These are phyloP conservation scores for Onygenales sp. DNA, from an alignment of 2,329 filamentous ascomycete genomes.

Conservation along the genomic window DNA sequence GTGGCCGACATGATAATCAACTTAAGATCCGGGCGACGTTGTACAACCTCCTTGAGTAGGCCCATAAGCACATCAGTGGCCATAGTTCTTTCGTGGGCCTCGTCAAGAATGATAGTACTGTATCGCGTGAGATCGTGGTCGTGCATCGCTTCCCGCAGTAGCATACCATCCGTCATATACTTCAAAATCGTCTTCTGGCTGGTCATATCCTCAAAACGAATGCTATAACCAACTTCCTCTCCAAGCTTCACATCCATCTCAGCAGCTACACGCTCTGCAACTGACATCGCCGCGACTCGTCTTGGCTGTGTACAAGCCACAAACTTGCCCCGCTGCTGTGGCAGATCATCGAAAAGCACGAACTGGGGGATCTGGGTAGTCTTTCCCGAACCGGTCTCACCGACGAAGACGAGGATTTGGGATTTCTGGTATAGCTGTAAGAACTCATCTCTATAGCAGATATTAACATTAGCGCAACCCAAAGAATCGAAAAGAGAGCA, in stretches of 20 bases:
- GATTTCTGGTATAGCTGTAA: conserved; percentile 83
- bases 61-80: conserved; percentile 98
- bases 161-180: conserved; percentile 99
- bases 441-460: conserved; percentile 64
- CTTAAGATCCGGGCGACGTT: conserved; percentile 79
- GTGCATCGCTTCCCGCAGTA: conserved; percentile 91
- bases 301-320: conserved; percentile 96
- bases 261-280: conserved; percentile 93
- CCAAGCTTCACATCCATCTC: conserved; percentile 92
- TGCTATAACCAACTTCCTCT: conserved; percentile 95
- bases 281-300: conserved; percentile 96
- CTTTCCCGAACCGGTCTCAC: conserved; percentile 98
- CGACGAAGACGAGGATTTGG: conserved; percentile 96
- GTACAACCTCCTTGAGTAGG: conserved; percentile 79
- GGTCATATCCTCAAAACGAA: conserved; percentile 96
- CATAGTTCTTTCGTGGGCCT: conserved; percentile 94
- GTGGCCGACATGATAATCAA: conserved; percentile 99
- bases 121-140: conserved; percentile 87
- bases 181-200: conserved; percentile 83
- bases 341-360: conserved; percentile 92
- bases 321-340: conserved; percentile 75
- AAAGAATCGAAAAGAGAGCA: not conserved
- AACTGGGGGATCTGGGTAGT: conserved; percentile 99
- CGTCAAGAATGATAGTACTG: conserved; percentile 95
- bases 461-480: conserved; percentile 7